Conservation (phyloP, 139 green algal genomes). For the Ostreobium quekettii region DNA sequence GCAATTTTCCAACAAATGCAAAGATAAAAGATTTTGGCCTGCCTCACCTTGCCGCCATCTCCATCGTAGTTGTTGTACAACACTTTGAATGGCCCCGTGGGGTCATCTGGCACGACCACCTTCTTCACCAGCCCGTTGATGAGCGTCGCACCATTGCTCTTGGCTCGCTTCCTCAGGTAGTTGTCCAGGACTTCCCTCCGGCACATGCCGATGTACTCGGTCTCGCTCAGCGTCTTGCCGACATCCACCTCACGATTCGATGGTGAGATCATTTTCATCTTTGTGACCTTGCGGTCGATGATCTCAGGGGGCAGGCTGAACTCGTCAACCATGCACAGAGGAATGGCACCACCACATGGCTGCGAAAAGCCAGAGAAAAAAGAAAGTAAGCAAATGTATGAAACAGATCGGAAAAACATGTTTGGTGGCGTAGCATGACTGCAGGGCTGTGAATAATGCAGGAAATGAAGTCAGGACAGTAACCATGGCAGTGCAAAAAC, state of each 20-base stretch:
- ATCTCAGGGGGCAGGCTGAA: conserved; percentile 93
- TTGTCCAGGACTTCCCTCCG: conserved; percentile 91
- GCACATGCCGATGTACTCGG: conserved; percentile 99
- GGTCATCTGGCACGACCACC: conserved; percentile 50
- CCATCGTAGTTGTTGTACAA: conserved; percentile 87
- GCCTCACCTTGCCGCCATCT: conserved; percentile 65
- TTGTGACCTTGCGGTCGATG: conserved; percentile 93
- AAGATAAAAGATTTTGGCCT: no score
- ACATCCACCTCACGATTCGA: conserved; percentile 98
- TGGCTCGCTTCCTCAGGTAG: conserved; percentile 89
- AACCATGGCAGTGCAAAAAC: no score
- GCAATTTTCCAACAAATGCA: no score
- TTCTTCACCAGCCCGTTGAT: conserved; percentile 94
- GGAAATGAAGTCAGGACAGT: no score
- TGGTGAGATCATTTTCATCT: conserved; percentile 99
- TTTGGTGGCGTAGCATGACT: no score
- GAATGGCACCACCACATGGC: conserved; percentile 92
- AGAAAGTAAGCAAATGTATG: no score
- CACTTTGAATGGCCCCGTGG: conserved; percentile 75
- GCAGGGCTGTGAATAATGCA: no score
- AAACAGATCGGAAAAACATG: no score
- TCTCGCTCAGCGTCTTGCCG: conserved; percentile 91
- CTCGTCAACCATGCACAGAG: conserved; percentile 98
- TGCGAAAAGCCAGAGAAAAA: no score
- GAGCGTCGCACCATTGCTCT: conserved; percentile 72